phyloP scores from a whole-genome alignment of 345 rosid genomes.

The Ricinus communis region DNA sequence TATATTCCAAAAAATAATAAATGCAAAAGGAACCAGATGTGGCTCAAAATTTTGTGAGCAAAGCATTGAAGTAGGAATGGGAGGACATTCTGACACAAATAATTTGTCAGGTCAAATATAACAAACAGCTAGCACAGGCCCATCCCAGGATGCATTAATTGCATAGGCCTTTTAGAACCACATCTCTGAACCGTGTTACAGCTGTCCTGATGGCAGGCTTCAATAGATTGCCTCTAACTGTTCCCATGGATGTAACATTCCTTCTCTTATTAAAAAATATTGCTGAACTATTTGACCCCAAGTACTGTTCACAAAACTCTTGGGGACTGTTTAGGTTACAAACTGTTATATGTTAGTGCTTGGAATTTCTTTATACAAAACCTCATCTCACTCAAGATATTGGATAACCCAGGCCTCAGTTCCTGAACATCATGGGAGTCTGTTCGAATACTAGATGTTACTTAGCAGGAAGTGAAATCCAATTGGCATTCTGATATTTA shows the following conservation, averaged over 20 bases:
- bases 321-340: not conserved
- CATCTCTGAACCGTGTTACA: not conserved
- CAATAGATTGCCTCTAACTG: not conserved
- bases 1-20: no score
- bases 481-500: constrained; percentile 13
- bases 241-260: not conserved
- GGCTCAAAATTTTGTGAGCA: no score
- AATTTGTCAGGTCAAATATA: not conserved
- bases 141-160: not conserved
- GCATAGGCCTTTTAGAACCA: not conserved
- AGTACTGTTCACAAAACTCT: not conserved
- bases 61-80: no score
- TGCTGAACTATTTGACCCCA: not conserved
- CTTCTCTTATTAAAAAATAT: not conserved
- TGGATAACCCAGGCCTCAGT: not conserved
- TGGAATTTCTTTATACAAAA: not conserved
- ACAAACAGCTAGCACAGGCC: not conserved
- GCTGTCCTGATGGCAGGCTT: not conserved
- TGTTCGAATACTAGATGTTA: not conserved
- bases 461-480: not conserved
- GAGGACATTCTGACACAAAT: not conserved
- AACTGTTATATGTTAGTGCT: not conserved
- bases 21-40: no score
- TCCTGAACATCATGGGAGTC: not conserved
- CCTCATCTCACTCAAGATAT: not conserved